Evolutionary conservation across 2,329 filamentous ascomycete genomes (phyloP).

Genomic region (Thelonectria rubi): DNA sequence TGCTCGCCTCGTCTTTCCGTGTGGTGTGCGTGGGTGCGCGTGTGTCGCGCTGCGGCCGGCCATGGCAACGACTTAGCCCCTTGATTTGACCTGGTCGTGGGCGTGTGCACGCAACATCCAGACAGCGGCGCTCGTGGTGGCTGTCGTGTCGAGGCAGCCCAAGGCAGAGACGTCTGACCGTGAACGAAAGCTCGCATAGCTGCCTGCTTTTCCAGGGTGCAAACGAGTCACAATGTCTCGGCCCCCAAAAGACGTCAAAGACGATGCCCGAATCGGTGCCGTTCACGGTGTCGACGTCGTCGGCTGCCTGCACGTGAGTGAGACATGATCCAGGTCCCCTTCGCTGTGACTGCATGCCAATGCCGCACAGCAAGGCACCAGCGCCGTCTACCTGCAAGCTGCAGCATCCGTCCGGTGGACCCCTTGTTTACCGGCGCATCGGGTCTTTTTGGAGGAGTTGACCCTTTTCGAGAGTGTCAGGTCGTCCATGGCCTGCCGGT

Average conservation of each 20-base stretch:
- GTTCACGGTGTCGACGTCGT: background rate
- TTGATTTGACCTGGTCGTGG: background rate
- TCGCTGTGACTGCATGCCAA: background rate
- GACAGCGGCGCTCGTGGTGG: background rate
- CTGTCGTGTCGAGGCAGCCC: background rate
- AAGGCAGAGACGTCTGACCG: no score
- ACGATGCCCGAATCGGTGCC: background rate
- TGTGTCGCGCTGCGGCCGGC: no score
- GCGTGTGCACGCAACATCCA: background rate
- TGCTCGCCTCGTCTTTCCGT: background rate
- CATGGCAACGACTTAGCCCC: background rate
- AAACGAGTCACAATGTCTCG: constrained; percentile 1
- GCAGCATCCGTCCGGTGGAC: background rate
- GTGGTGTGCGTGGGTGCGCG: background rate
- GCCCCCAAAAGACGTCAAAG: background rate
- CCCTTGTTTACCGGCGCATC: background rate
- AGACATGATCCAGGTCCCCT: background rate
- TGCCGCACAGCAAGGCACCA: constrained; percentile 3
- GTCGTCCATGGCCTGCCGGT: background rate
- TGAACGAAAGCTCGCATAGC: background rate
- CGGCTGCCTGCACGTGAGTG: background rate
- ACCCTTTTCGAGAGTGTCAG: background rate
- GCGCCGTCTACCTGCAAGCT: background rate
- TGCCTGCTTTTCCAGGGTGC: constrained; percentile 1
- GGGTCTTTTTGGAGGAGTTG: constrained; percentile 2